phyloP scores from a whole-genome alignment of 2,329 filamentous ascomycete species.

The Mollisia scopiformis region DNA sequence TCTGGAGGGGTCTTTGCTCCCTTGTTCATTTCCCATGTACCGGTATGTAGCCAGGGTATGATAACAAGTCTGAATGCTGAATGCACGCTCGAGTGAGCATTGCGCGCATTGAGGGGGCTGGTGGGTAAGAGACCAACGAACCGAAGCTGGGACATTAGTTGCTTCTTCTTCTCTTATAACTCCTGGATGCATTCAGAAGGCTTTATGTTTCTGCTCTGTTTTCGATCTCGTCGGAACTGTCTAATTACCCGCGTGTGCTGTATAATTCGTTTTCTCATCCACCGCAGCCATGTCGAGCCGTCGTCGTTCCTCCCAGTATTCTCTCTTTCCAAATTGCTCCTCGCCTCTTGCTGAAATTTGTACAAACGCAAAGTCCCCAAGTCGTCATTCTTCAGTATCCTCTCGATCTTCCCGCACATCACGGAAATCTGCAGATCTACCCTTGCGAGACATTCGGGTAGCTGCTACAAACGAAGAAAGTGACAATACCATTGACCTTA shows the following conservation, averaged over 20 bases:
- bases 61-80: background rate
- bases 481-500: constrained; percentile 6
- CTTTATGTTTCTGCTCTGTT: constrained; percentile 16
- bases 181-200: constrained; percentile 10
- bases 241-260: background rate
- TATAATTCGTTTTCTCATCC: constrained; percentile 2
- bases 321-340: constrained; percentile 22
- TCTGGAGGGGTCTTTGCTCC: background rate
- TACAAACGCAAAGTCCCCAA: background rate
- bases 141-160: constrained; percentile 8
- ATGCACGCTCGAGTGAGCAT: background rate
- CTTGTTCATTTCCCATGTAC: background rate
- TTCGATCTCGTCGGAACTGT: constrained; percentile 9
- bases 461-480: background rate
- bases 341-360: constrained; percentile 2
- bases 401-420: background rate
- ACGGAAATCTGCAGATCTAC: constrained; percentile 1
- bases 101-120: constrained; percentile 1
- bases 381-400: background rate
- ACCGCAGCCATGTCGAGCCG: constrained; percentile 10
- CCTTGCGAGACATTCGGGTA: background rate
- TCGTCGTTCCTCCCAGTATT: constrained; percentile 17
- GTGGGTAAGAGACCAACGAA: constrained; percentile 6
- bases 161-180: constrained; percentile 7
- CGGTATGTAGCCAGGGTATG: constrained; percentile 1